These are phyloP conservation scores for Apiospora kogelbergensis DNA, from an alignment of 2,329 filamentous ascomycete species.

Conservation along the genomic window DNA sequence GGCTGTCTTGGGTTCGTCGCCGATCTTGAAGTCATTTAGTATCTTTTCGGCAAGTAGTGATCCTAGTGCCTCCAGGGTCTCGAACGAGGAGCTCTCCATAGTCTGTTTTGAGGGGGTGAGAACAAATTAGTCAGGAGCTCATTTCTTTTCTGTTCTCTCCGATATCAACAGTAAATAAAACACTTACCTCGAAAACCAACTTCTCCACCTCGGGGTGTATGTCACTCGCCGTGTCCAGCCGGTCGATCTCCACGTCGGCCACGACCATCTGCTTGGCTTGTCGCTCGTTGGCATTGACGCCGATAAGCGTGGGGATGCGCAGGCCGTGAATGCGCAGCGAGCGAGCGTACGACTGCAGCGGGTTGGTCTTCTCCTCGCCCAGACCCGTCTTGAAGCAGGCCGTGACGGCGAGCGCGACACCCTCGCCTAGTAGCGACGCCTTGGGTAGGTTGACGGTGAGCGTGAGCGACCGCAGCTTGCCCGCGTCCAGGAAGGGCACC, in stretches of 20 bases:
- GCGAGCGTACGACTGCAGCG: slow-evolving; percentile 28
- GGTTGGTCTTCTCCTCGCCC: slow-evolving; percentile 27
- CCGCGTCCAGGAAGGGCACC: slow-evolving; percentile 34
- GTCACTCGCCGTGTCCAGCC: slow-evolving; percentile 46
- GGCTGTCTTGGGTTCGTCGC: slow-evolving; percentile 33
- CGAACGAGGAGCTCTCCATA: slow-evolving; percentile 57
- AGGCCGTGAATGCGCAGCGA: slow-evolving; percentile 55
- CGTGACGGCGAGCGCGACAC: slow-evolving; percentile 52
- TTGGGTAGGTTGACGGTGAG: slow-evolving; percentile 63
- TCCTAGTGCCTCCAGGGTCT: slow-evolving; percentile 64
- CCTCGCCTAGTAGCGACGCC: slow-evolving; percentile 64
- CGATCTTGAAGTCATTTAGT: slow-evolving; percentile 40
- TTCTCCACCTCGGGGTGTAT: slow-evolving; percentile 56
- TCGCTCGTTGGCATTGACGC: slow-evolving; percentile 72
- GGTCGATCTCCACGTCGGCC: slow-evolving; percentile 62
- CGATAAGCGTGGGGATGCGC: slow-evolving; percentile 66
- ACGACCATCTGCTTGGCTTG: slow-evolving; percentile 65
- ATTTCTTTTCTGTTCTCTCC: no score
- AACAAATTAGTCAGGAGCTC: not conserved
- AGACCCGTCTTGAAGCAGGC: slow-evolving; percentile 36
- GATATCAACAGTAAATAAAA: not conserved
- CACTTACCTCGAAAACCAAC: slow-evolving; percentile 60
- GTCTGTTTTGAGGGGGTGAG: slow-evolving; percentile 34
- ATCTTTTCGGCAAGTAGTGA: slow-evolving; percentile 47
- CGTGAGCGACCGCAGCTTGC: slow-evolving; percentile 44